Conservation (phyloP, 495 filamentous ascomycete genomes). For the Lasiosphaeriaceae sp. region DNA sequence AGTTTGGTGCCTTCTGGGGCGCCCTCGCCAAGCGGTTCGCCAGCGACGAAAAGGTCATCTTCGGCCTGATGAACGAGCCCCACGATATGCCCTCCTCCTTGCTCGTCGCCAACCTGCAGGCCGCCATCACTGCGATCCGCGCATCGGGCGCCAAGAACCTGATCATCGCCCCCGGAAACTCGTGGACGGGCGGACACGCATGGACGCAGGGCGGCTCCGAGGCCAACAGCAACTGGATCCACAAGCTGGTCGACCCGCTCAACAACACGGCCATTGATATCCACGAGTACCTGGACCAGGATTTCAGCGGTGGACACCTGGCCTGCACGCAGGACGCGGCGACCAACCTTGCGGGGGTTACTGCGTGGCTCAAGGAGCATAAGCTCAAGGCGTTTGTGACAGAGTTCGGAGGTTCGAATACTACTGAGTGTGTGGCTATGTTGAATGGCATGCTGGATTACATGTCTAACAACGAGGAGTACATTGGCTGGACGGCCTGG, state of each 20-base stretch:
- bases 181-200: slow-evolving; percentile 45
- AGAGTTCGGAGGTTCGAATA: slow-evolving; percentile 49
- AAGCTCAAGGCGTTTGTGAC: slow-evolving; percentile 51
- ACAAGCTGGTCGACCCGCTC: slow-evolving; percentile 42
- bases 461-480: slow-evolving; percentile 46
- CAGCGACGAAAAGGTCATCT: slow-evolving; percentile 49
- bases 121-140: slow-evolving; percentile 48
- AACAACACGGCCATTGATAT: slow-evolving; percentile 51
- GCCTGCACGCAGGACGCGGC: slow-evolving; percentile 37
- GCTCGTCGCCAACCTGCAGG: slow-evolving; percentile 46
- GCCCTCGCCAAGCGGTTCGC: slow-evolving; percentile 47
- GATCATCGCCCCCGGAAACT: slow-evolving; percentile 48
- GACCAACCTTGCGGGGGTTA: slow-evolving; percentile 38
- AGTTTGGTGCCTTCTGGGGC: slow-evolving; percentile 52
- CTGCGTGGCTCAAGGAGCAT: slow-evolving; percentile 46
- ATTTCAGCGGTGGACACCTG: slow-evolving; percentile 43
- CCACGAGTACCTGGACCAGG: slow-evolving; percentile 50
- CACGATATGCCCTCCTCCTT: slow-evolving; percentile 48
- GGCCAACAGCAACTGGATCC: slow-evolving; percentile 38
- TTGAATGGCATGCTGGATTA: slow-evolving; percentile 44
- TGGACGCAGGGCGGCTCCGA: slow-evolving; percentile 44
- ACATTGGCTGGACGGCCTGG: slow-evolving; percentile 54
- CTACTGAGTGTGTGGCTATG: slow-evolving; percentile 42
- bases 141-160: slow-evolving; percentile 39
- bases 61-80: slow-evolving; percentile 48